Evolutionary conservation across 2,329 filamentous ascomycete species (phyloP).

Genomic region (Fonsecaea pedrosoi): DNA sequence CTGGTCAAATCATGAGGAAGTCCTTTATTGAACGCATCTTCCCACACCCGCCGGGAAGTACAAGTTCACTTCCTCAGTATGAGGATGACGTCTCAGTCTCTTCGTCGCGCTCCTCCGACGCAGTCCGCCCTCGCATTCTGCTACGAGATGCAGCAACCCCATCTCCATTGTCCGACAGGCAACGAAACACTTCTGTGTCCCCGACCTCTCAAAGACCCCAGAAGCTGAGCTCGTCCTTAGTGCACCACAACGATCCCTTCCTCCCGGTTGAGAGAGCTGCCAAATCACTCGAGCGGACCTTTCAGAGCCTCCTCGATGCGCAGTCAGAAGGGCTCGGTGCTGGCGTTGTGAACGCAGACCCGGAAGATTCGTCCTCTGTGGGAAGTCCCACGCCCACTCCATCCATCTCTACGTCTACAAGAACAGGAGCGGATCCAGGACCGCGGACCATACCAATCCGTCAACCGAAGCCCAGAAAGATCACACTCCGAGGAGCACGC

Average conservation of each 20-base stretch:
- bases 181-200: constrained; percentile 1
- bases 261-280: constrained; percentile 60
- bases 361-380: constrained; percentile 55
- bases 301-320: constrained; percentile 66
- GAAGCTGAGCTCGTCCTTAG: constrained; percentile 31
- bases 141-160: constrained; percentile 24
- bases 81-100: constrained; percentile 25
- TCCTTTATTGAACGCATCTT: constrained; percentile 41
- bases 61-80: constrained; percentile 27
- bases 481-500: constrained; percentile 61
- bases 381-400: constrained; percentile 56
- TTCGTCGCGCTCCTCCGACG: constrained; percentile 18
- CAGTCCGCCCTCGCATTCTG: constrained; percentile 27
- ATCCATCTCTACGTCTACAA: constrained; percentile 40
- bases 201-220: constrained; percentile 11
- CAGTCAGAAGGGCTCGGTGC: constrained; percentile 65
- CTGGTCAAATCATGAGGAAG: constrained; percentile 34
- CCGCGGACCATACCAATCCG: constrained; percentile 48
- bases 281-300: constrained; percentile 61
- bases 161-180: constrained; percentile 8
- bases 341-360: constrained; percentile 49
- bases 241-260: constrained; percentile 49
- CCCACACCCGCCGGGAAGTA: constrained; percentile 29
- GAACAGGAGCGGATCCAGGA: constrained; percentile 43
- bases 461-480: constrained; percentile 52